These are phyloP conservation scores for Melaleuca quinquenervia DNA, from an alignment of 345 rosid genomes.

Conservation along the genomic window DNA sequence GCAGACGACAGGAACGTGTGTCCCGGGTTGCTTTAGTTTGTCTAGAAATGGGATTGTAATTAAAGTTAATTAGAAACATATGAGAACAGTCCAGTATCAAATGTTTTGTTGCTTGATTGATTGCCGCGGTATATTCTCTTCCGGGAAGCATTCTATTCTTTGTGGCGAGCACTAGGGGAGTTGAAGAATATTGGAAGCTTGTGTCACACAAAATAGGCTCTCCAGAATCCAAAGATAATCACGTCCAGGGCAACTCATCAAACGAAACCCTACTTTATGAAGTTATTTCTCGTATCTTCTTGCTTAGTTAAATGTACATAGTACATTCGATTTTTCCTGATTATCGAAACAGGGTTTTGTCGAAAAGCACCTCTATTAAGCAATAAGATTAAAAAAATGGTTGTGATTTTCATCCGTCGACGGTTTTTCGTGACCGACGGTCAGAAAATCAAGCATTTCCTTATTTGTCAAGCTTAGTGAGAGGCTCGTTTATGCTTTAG, in stretches of 20 bases:
- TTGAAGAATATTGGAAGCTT: conserved; percentile 22
- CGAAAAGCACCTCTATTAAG: not conserved
- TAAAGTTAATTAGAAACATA: not conserved
- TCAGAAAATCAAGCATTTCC: not conserved
- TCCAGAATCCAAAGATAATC: not conserved
- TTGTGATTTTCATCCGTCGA: too few relatives aligned
- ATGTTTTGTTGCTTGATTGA: not conserved
- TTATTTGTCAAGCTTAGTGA: not conserved
- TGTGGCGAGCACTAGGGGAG: not conserved
- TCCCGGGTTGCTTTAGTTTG: not conserved
- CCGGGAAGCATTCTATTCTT: not conserved
- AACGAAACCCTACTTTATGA: not conserved
- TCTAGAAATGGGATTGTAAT: not conserved
- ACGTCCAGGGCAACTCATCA: not conserved
- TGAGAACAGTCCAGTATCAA: not conserved
- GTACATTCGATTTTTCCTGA: not conserved
- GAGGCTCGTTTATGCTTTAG: not conserved
- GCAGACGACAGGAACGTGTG: not conserved
- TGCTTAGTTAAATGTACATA: not conserved
- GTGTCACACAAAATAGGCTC: conserved; percentile 9
- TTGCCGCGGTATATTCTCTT: not conserved
- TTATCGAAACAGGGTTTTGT: not conserved
- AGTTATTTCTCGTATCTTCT: not conserved
- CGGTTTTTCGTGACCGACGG: too few relatives aligned
- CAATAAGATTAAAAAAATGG: too few relatives aligned